Evolutionary conservation across 352 stramenopile species (phyloP), one percentile per base, ranked within the genome.

Genomic region (Hyaloperonospora brassicae): DNA sequence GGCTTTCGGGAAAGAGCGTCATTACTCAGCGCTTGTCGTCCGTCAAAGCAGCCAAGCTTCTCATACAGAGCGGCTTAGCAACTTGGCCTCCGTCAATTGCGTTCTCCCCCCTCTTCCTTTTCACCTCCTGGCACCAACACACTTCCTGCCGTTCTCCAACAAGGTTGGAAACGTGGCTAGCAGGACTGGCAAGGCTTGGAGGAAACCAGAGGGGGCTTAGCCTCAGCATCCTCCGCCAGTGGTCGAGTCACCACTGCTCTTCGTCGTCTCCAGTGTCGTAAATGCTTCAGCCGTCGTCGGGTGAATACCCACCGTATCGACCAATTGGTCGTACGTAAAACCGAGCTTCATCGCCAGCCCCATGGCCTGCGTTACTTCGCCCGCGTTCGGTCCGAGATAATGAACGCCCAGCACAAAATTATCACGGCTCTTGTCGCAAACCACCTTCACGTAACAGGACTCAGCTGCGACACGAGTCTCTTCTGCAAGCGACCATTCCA

Each of bases 311-410:
- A 98, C 90, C 17, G 94, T 96, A 47, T 86, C 77, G 14, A 84
- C 73, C 60, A 98, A 89, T 67, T 97, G 75, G 39, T 92, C 82
- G 67, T 97, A 98, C 39, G 83, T 98, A 56, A 97, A 87, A 24
- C 91, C 86, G 51, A 97, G 62, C 67, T 97, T 98, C 82, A 98
- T 97, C 2, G 92, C 86, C 22, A 97, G 73, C 14, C 89, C 93
- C 61, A 97, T 98, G 35, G 93, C 83, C 59, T 95, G 90, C 24
- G 87, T 96, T 48, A 97, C 82, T 74, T 99, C 97, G 46, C 97
- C 96, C 34, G 96, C 96, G 61, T 99, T 98, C 14, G 96, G 97
- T 34, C 95, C 96, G n/a, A 98, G 61, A 67, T 98, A 98, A 67
- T 99, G 97, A 49, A 99, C 97, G 47, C 97, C 97, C 50, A 99